Evolutionary conservation across 495 filamentous ascomycete species (phyloP), one percentile per base, ranked within the genome.

Genomic region (Xylaria flabelliformis): DNA sequence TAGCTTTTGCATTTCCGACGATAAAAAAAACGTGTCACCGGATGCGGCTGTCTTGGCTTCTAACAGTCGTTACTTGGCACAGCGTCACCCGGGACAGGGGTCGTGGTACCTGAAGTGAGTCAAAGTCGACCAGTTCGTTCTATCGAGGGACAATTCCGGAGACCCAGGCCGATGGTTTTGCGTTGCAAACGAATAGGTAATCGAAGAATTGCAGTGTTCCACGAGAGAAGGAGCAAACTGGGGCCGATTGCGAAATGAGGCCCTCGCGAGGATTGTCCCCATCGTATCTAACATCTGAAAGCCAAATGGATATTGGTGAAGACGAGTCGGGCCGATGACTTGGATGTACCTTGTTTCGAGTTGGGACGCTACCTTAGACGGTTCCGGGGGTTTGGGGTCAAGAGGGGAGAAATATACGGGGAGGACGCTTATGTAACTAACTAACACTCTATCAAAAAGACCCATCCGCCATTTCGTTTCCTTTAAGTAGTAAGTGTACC

Each of bases 41-140:
- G 53, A 72, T 72, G 70, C 70, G 70, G 70, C 63, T 67, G 62
- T 72, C 63, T 72, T 61, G 50, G 50, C 62, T 67, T 58, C 50
- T 58, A n/a, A 67, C 62, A 50, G 51, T 72, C 39, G 36, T 10
- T 42, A 55, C 44, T 66, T 65, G 61, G 17, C n/a, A 58, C 65
- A 55, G 50, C 34, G 42, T 51, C 48, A 56, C 44, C 46, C 32
- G 12, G 36, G 64, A 8, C 44, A 66, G 64, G 46, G 42, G 26
- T 48, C 8, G 46, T 67, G 8, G 21, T 17, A 32, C 51, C 17
- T n/a, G 17, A 34, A 8, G 39, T 32, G 58, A 34, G 32, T 61
- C 58, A 26, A n/a, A 21, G 19, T n/a, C 58, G 58, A 21, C 34
- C 58, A 21, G 21, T 39, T 39, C 56, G 21, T 39, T 39, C 56